Evolutionary conservation across 2,329 filamentous ascomycete species (phyloP).

Genomic region (Aspergillus cejpii): DNA sequence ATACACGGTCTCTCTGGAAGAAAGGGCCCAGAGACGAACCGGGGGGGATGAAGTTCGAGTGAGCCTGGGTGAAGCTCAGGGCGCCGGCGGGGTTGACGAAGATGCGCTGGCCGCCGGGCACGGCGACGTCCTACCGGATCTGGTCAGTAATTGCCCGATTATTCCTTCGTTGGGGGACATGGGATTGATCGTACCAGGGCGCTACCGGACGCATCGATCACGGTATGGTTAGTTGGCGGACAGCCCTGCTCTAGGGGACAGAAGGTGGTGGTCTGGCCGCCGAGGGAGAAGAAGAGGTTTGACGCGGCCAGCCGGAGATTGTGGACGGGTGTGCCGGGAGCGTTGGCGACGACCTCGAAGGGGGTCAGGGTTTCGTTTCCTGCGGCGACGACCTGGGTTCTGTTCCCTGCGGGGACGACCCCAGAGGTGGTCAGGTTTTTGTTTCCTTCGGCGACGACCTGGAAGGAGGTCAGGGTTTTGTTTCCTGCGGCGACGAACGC

Average conservation of each 20-base stretch:
- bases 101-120: slow-evolving; percentile 58
- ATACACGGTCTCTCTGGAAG: slow-evolving; percentile 26
- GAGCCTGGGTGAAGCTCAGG: slow-evolving; percentile 52
- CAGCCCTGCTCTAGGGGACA: slow-evolving; percentile 44
- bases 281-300: slow-evolving; percentile 47
- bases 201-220: slow-evolving; percentile 38
- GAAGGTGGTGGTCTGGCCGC: slow-evolving; percentile 43
- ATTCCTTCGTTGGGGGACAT: slow-evolving; percentile 9
- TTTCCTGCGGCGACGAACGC: not conserved
- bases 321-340: slow-evolving; percentile 48
- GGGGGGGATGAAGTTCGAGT: slow-evolving; percentile 48
- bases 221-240: slow-evolving; percentile 45
- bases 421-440: slow-evolving; percentile 29
- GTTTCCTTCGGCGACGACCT: slow-evolving; percentile 35
- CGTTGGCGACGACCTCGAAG: slow-evolving; percentile 42
- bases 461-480: slow-evolving; percentile 28
- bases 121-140: slow-evolving; percentile 41
- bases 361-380: slow-evolving; percentile 5
- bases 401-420: slow-evolving; percentile 43
- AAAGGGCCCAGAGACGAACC: slow-evolving; percentile 50
- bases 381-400: not conserved
- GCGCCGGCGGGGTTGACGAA: slow-evolving; percentile 52
- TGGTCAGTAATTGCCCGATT: slow-evolving; percentile 17
- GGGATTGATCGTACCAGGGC: slow-evolving; percentile 27
- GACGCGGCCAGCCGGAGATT: slow-evolving; percentile 43